Percentiles rank a stretch among this genome's conserved stretches.
phyloP scores from a whole-genome alignment of 2,329 filamentous ascomycete genomes.

The Lachnellula occidentalis region DNA sequence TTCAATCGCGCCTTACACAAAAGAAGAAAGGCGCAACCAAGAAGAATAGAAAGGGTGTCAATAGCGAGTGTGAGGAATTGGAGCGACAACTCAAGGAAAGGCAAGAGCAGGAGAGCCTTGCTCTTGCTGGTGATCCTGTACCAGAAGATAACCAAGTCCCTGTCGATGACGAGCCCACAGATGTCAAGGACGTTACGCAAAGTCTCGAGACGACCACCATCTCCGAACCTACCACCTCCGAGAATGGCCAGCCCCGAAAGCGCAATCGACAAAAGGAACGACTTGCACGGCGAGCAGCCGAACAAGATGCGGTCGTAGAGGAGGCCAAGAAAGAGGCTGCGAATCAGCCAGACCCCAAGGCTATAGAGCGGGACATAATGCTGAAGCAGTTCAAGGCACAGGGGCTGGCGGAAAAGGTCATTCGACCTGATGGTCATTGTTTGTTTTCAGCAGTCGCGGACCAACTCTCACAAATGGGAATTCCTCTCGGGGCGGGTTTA shows the following conservation, averaged over 20 bases:
- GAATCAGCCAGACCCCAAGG: slow-evolving; percentile 66
- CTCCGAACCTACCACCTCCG: slow-evolving; percentile 15
- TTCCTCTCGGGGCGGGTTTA: slow-evolving; percentile 36
- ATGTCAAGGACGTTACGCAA: slow-evolving; percentile 14
- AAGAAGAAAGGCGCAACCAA: slow-evolving; percentile 98
- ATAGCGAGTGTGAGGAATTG: slow-evolving; percentile 67
- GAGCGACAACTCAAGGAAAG: slow-evolving; percentile 61
- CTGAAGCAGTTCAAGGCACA: slow-evolving; percentile 56
- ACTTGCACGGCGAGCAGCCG: slow-evolving; percentile 80
- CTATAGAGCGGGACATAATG: slow-evolving; percentile 67
- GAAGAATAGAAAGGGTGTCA: slow-evolving; percentile 70
- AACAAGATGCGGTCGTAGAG: slow-evolving; percentile 64
- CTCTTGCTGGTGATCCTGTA: slow-evolving; percentile 31
- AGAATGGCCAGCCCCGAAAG: slow-evolving; percentile 47
- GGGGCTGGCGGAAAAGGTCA: slow-evolving; percentile 67
- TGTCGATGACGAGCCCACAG: slow-evolving; percentile 8
- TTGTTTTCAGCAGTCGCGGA: slow-evolving; percentile 88
- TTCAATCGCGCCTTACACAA: slow-evolving; percentile 79
- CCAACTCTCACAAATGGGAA: slow-evolving; percentile 56
- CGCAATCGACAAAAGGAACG: slow-evolving; percentile 89
- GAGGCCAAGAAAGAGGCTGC: slow-evolving; percentile 72
- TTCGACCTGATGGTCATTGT: slow-evolving; percentile 89
- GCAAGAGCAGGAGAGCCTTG: slow-evolving; percentile 56
- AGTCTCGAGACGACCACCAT: slow-evolving; percentile 19
- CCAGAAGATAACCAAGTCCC: slow-evolving; percentile 14